Evolutionary conservation across 495 filamentous ascomycete species (phyloP), one percentile per base, ranked within the genome.

Genomic region (Pseudomonodictys pantanalensis): DNA sequence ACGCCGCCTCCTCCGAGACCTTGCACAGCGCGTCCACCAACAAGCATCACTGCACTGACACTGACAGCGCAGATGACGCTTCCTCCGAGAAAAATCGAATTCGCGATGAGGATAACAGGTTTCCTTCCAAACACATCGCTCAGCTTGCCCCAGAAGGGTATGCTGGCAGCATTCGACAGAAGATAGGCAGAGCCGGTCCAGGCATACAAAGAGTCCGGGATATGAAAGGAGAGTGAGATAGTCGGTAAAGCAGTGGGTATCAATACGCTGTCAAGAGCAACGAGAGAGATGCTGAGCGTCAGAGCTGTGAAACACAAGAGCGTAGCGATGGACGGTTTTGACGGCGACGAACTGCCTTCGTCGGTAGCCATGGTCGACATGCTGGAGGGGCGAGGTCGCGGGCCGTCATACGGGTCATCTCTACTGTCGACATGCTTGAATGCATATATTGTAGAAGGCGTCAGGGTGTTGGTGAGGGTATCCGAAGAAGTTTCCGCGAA

Each of bases 111-210:
- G n/a, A 75, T 52, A 12, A 65, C 42, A 3, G 61, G 32, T 42
- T 71, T 74, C 7, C 71, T 64, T 17, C 71, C 71, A 20, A 67
- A 67, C 25, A 71, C 56, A 44, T 72, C 64, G 15, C 52, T 62
- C 15, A 65, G 47, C 48, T 66, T 70, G 18, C 64, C 68, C 58
- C 58, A 62, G 23, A 55, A 55, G 24, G 58, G 69, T 3, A 59
- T 46, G 7, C 44, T 33, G 11, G 68, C 59, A 2, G 61, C 64
- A 43, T 53, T 60, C 25, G 61, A 60, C 10, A 71, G 55, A 0
- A 70, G 45, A 41, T 64, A 65, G 0, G 66, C 58, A 23, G 50
- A 58, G 29, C 64, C 64, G 1, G 62, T 66, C 67, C 67, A 69
- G 10, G 64, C 55, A 42, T 59, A 67, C 1, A 55, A 44, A 1